Evolutionary conservation across 306 rosid species (phyloP).

Genomic region (Amphicarpaea edgeworthii): DNA sequence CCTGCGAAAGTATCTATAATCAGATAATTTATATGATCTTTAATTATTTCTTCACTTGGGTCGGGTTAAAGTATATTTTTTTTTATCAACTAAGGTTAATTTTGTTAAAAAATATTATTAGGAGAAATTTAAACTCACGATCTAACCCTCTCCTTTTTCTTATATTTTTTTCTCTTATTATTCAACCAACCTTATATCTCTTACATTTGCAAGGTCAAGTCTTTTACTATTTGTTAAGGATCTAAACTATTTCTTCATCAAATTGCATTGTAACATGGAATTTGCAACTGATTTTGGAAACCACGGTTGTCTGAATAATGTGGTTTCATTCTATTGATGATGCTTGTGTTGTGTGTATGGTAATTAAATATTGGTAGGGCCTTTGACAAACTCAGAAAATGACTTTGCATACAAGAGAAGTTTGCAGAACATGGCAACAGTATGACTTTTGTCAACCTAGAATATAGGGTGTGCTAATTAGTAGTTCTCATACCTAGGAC

Average conservation of each 20-base stretch:
- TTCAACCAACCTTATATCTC: too few relatives aligned
- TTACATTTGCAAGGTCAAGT: too few relatives aligned
- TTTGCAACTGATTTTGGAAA: background rate
- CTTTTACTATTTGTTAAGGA: background rate
- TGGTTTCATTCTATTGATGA: background rate
- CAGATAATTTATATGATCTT: background rate
- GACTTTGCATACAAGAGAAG: background rate
- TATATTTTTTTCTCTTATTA: too few relatives aligned
- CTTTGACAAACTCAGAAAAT: slow-evolving; percentile 5
- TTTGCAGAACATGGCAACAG: background rate
- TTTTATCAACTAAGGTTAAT: too few relatives aligned
- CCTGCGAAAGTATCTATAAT: background rate
- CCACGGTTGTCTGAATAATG: background rate
- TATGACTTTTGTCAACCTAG: background rate
- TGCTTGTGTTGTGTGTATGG: background rate
- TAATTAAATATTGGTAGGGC: too few relatives aligned
- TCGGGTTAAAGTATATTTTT: too few relatives aligned
- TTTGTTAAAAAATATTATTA: too few relatives aligned
- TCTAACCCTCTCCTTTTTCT: too few relatives aligned
- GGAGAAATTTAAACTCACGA: too few relatives aligned
- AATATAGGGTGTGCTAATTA: background rate
- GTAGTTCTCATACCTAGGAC: background rate
- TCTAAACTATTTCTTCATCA: background rate
- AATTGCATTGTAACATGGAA: background rate
- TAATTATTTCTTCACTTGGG: background rate